A percentile compares a stretch with the other conserved stretches of the same genome.
These are phyloP conservation scores for Talaromyces amestolkiae DNA, from an alignment of 2,329 filamentous ascomycete genomes.

Conservation along the genomic window DNA sequence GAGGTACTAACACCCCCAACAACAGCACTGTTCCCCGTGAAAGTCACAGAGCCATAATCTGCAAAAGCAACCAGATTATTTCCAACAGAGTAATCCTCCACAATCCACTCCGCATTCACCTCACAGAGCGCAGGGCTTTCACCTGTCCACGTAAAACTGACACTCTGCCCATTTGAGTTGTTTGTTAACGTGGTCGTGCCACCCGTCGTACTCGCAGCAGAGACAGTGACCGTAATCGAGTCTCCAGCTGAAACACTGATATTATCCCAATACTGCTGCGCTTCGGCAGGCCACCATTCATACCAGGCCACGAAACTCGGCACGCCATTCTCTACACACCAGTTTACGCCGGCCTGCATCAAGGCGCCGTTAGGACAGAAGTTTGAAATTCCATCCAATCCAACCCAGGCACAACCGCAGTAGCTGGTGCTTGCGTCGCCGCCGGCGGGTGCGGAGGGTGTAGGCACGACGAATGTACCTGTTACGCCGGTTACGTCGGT, in stretches of 20 bases:
- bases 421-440: conserved; percentile 37
- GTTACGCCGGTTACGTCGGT: background rate
- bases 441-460: background rate
- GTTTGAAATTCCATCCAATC: conserved; percentile 47
- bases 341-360: conserved; percentile 16
- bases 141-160: background rate
- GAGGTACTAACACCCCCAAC: conserved; percentile 5
- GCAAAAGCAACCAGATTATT: conserved; percentile 12
- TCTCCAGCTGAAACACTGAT: conserved; percentile 10
- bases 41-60: conserved; percentile 14
- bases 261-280: conserved; percentile 7
- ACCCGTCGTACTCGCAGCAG: conserved; percentile 2
- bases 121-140: conserved; percentile 12
- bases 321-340: conserved; percentile 12
- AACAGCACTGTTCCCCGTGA: conserved; percentile 15
- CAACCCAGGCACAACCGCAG: conserved; percentile 61
- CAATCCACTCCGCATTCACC: conserved; percentile 14
- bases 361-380: conserved; percentile 12
- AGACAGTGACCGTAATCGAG: conserved; percentile 12
- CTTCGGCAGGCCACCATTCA: conserved; percentile 16
- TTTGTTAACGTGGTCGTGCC: conserved; percentile 7
- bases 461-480: conserved; percentile 10
- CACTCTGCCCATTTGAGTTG: conserved; percentile 1
- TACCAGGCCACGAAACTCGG: conserved; percentile 10
- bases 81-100: conserved; percentile 15